A percentile compares a stretch with the other conserved stretches of the same genome.
These are phyloP conservation scores for Emericellopsis cladophorae DNA, from an alignment of 2,329 filamentous ascomycete genomes.

Conservation along the genomic window DNA sequence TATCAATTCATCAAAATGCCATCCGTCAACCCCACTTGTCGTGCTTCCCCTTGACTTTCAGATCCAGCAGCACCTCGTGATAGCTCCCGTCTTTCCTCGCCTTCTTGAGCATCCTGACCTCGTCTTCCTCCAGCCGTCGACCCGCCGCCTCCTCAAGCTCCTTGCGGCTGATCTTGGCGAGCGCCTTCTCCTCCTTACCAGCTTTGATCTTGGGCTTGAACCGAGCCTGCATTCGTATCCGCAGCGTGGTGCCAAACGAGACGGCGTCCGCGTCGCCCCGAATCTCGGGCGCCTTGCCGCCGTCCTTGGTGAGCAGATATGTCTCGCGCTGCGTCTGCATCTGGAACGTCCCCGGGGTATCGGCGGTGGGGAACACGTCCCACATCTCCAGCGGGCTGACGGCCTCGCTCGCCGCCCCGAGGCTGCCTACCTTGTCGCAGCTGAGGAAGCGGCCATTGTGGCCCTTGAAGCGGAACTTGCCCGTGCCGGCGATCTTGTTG, in stretches of 20 bases:
- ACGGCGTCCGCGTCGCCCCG: constrained; percentile 62
- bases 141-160: constrained; percentile 78
- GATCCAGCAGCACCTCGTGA: constrained; percentile 72
- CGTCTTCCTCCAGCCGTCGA: constrained; percentile 65
- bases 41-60: constrained; percentile 87
- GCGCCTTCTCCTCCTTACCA: constrained; percentile 70
- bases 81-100: constrained; percentile 80
- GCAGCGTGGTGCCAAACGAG: constrained; percentile 57
- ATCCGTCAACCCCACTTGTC: constrained; percentile 52
- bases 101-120: constrained; percentile 71
- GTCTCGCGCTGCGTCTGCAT: constrained; percentile 62
- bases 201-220: constrained; percentile 80
- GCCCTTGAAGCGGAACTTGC: constrained; percentile 75
- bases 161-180: constrained; percentile 72
- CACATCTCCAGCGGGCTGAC: constrained; percentile 79
- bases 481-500: constrained; percentile 69
- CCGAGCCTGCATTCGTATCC: constrained; percentile 85
- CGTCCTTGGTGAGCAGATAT: constrained; percentile 52
- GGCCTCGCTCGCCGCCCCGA: constrained; percentile 68
- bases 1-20: not conserved
- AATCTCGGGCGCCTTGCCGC: constrained; percentile 38
- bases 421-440: constrained; percentile 70
- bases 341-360: constrained; percentile 59
- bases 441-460: constrained; percentile 82
- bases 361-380: constrained; percentile 47